Evolutionary conservation across 306 rosid genomes (phyloP).

Genomic region (Prinsepia uniflora): DNA sequence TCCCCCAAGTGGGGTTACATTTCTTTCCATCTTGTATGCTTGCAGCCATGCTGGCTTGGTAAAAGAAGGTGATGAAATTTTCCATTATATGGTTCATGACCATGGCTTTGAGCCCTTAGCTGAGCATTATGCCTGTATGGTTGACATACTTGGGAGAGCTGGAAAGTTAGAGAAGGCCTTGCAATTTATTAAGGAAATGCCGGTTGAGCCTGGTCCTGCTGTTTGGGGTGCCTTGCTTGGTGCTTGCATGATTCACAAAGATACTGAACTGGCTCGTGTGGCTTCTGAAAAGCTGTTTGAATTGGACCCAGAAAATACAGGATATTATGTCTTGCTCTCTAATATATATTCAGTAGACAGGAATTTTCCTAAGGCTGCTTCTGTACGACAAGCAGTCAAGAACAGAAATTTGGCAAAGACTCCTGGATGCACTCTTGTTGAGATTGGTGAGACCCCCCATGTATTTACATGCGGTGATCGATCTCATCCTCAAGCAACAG

Average conservation of each 20-base stretch:
- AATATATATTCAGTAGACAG: conserved; percentile 75
- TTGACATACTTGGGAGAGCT: conserved; percentile 88
- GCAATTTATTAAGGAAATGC: conserved; percentile 71
- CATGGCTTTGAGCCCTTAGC: conserved; percentile 59
- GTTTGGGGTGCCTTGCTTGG: conserved; percentile 94
- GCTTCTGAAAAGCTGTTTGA: conserved; percentile 83
- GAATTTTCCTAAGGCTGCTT: conserved; percentile 89
- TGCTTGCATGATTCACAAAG: conserved; percentile 85
- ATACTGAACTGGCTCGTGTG: conserved; percentile 54
- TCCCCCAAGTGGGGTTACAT: conserved; percentile 66
- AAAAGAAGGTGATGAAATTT: conserved; percentile 68
- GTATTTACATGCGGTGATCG: conserved; percentile 79
- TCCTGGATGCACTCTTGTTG: conserved; percentile 93
- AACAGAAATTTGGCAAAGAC: conserved; percentile 69
- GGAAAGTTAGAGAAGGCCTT: conserved; percentile 73
- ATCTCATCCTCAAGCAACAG: conserved; percentile 64
- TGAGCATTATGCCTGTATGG: conserved; percentile 98
- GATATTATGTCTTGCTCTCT: conserved; percentile 82
- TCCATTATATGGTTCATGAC: conserved; percentile 62
- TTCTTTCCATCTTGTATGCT: conserved; percentile 79
- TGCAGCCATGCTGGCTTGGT: conserved; percentile 96
- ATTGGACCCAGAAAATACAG: conserved; percentile 67
- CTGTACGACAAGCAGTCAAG: conserved; percentile 64
- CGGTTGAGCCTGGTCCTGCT: conserved; percentile 75
- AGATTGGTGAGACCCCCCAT: conserved; percentile 60